Evolutionary conservation across 371 early-diverging fungal genomes (phyloP), one percentile per base, ranked within the genome.

Genomic region (Entomophthora muscae): DNA sequence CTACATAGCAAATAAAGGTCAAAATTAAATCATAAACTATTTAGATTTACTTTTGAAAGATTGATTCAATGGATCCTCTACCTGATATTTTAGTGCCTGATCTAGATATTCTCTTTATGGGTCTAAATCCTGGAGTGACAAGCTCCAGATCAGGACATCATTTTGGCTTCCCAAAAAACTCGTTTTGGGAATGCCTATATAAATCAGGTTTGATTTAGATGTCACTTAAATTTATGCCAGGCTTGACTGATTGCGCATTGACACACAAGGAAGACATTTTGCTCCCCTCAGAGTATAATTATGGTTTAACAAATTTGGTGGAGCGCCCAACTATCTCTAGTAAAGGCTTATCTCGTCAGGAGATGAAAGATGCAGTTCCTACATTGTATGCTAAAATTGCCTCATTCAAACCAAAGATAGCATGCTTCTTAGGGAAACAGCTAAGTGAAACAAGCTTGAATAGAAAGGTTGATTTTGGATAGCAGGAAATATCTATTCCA

Each of bases 101-200:
- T 64, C 74, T 89, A n/a, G 80, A 79, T 32, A 78, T 89, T 0
- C 61, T 89, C 23, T 89, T 88, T 68, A 76, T 86, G 22, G 90
- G 89, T 0, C 82, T 87, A 67, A 89, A 89, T 66, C 88, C 86
- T 0, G 90, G 88, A 0, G 61, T 84, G 1, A 68, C 69, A 7
- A 83, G 82, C 59, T 75, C 83, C 17, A 66, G 73, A 17, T 73
- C 66, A 63, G 77, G 80, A 12, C 83, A 83, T 64, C 88, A 89
- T 69, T 89, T 81, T 74, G 82, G 86, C 13, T 78, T 78, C 28
- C 83, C 81, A 1, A 81, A 75, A 1, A 89, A 89, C 69, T 81
- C 77, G 63, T 88, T 89, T 70, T 89, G 90, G 90, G 78, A 78
- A 0, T 84, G 85, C 65, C 67, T 89, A 23, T 79, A 72, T 28